These are phyloP conservation scores for Teunomyces lycoperdinae DNA, from an alignment of 805 yeast species.

Conservation along the genomic window DNA sequence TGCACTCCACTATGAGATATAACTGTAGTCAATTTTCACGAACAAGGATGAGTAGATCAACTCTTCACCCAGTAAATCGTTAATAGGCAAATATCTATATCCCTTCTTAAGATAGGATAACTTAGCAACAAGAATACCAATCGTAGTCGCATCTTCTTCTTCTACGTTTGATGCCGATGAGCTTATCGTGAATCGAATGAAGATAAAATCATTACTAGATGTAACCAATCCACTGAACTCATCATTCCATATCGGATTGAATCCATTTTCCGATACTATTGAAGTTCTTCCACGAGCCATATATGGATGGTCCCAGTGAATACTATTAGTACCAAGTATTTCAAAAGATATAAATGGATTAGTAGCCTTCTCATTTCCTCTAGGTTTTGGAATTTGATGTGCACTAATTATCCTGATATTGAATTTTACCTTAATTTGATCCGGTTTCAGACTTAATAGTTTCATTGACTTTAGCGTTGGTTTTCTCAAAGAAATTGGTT, in stretches of 20 bases:
- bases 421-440: constrained; percentile 12
- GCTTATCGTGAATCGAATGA: constrained; percentile 43
- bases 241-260: constrained; percentile 81
- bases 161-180: constrained; percentile 8
- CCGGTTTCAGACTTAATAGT: neutral
- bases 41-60: constrained; percentile 50
- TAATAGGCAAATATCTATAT: constrained; percentile 75
- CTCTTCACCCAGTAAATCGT: constrained; percentile 79
- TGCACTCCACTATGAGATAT: neutral
- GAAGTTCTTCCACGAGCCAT: constrained; percentile 11
- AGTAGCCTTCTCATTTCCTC: constrained; percentile 44
- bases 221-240: constrained; percentile 42
- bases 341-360: constrained; percentile 67
- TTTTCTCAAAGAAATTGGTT: constrained; percentile 53
- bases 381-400: constrained; percentile 77
- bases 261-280: constrained; percentile 65
- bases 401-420: constrained; percentile 61
- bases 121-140: constrained; percentile 63
- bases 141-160: constrained; percentile 18
- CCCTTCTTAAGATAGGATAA: constrained; percentile 70
- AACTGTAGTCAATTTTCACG: constrained; percentile 26
- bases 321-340: constrained; percentile 43
- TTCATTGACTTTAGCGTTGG: constrained; percentile 22
- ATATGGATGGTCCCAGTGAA: constrained; percentile 21
- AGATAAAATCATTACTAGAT: constrained; percentile 46